Base-by-base conservation (phyloP, 495 filamentous ascomycete genomes). In the Tuber borchii region DNA sequence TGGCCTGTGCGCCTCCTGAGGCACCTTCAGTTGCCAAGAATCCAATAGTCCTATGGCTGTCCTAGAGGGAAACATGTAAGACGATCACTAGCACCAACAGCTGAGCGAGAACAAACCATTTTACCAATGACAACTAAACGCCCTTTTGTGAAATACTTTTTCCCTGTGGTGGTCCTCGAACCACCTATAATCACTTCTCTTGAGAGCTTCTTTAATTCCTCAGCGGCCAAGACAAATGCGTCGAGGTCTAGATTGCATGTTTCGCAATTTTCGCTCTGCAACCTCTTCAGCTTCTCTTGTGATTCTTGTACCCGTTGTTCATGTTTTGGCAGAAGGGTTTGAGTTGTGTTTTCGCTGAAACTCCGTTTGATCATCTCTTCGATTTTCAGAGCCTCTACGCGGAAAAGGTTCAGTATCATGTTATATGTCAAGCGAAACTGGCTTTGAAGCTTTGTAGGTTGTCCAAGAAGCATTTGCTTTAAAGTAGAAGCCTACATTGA, bases 361-460 rank as follows among this genome's bases (percentile, higher is more conserved):
- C 93, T 97, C 78, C 95, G 90, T 87, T 99, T 99, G 86, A 99
- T 99, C 95, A 99, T 99, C 84, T 99, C 95, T 84, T 99, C 95
- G 79, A 99, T 98, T 85, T 97, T 98, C 74, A 99, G 85, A 10
- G 95, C 96, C 85, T 99, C 95, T 26, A 99, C 95, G 31, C 95
- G 91, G 34, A 99, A 86, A 12, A 99, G 88, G 80, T 98, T 99
- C 69, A 99, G 87, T 61, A 99, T 99, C 95, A 99, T 99, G 84
- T 97, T 98, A 86, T 99, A 99, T 1, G 95, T 99, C 61, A 99
- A 87, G 76, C 95, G 89, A 87, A 99, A 99, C 82, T 99, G 96
- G 39, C 94, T 97, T 65, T 93, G 88, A 71, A 99, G 89, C 86
- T 97, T 98, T 69, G 93, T 97, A 45, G 95, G 95, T 80, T 97